Percentiles rank a stretch among this genome's conserved stretches.
Evolutionary conservation across 164 flowering plant genomes (phyloP).

Genomic region (Kingdonia uniflora): DNA sequence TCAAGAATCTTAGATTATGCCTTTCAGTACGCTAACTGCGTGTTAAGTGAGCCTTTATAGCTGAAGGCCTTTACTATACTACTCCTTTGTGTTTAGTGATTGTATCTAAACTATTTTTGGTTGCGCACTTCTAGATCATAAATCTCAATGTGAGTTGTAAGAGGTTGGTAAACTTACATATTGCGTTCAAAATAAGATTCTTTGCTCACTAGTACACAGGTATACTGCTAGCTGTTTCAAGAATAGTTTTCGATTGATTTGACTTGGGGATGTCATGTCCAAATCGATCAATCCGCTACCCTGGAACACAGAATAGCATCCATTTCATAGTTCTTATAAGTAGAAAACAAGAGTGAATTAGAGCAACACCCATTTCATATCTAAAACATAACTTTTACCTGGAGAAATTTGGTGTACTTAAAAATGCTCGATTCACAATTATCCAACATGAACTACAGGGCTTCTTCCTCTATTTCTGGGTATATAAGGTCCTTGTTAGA

Average conservation of each 20-base stretch:
- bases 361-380: not conserved
- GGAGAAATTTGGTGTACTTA: constrained; percentile 75
- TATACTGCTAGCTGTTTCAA: constrained; percentile 84
- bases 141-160: not conserved
- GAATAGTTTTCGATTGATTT: constrained; percentile 64
- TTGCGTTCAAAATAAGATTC: constrained; percentile 83
- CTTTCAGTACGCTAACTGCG: not conserved
- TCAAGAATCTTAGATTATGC: too few relatives aligned
- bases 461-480: constrained; percentile 75
- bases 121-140: too few relatives aligned
- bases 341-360: not conserved
- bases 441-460: constrained; percentile 73
- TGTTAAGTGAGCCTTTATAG: not conserved
- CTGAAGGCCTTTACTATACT: not conserved
- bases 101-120: too few relatives aligned
- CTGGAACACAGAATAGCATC: constrained; percentile 21
- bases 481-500: constrained; percentile 53
- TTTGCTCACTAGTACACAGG: constrained; percentile 67
- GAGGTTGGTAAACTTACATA: constrained; percentile 47
- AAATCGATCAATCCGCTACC: constrained; percentile 75
- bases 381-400: constrained; percentile 30
- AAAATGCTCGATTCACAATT: constrained; percentile 84
- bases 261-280: constrained; percentile 81
- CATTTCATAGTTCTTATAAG: not conserved
- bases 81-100: too few relatives aligned